Base-by-base conservation (phyloP, 495 filamentous ascomycete genomes). In the Apodospora peruviana region DNA sequence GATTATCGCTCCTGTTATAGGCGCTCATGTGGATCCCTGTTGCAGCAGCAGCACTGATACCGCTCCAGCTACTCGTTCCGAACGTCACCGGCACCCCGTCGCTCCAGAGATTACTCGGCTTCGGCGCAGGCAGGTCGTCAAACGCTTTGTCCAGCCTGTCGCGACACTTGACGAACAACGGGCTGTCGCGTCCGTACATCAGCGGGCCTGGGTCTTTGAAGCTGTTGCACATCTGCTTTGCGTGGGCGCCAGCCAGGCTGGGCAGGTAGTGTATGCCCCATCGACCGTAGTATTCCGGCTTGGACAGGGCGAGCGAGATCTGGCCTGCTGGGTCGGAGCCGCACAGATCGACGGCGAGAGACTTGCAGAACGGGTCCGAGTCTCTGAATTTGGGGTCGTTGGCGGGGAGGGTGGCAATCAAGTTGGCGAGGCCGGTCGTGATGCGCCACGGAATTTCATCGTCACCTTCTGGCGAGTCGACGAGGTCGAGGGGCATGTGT, bases 191-290 rank as follows among this genome's bases (percentile, higher is more conserved):
- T 29, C 72, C 68, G 45, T 71, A 75, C 52, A 58, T 62, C 21
- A 69, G 56, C 16, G 72, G 71, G 14, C 72, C 72, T 1, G 68
- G 56, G 41, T 76, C 73, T 48, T 71, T 72, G 65, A 74, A 75
- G 7, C 63, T 61, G 48, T 73, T 74, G 46, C 72, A 72, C 42
- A 63, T 44, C 53, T 76, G 73, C n/a, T 63, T 60, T 7, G 59
- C 53, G 50, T 75, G 66, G 12, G 73, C 69, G 27, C 62, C 59
- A 19, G 62, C 60, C 5, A 75, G 57, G n/a, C 61, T 66, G 12
- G 70, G 62, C 23, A 75, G 68, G 59, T 69, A 75, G 53, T 75
- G 70, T 22, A 45, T 47, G n/a, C 72, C 72, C 72, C 69, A 76
- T 36, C 55, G 50, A 14, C 27, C 14, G 50, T 64, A 74, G 48